Percentiles rank a stretch among this genome's conserved stretches.
phyloP scores from a whole-genome alignment of 192 early-diverging fungal genomes.

The Backusella morwellensis region DNA sequence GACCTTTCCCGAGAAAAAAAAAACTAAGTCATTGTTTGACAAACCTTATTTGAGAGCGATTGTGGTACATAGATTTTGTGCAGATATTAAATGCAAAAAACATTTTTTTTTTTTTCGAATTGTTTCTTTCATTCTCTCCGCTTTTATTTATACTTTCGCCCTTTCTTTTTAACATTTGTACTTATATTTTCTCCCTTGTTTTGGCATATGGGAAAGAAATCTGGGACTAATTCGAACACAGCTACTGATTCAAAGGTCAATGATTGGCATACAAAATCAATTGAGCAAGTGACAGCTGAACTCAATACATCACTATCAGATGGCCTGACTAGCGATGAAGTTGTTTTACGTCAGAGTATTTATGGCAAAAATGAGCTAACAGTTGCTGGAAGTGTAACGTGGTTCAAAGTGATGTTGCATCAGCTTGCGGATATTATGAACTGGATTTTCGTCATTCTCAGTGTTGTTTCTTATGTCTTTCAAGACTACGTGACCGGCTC shows the following conservation, averaged over 20 bases:
- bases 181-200: background rate
- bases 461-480: slow-evolving; percentile 55
- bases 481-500: slow-evolving; percentile 65
- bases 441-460: slow-evolving; percentile 46
- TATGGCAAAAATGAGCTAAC: slow-evolving; percentile 64
- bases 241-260: slow-evolving; percentile 64
- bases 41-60: background rate
- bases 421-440: slow-evolving; percentile 65
- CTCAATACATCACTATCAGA: background rate
- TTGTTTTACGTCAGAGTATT: slow-evolving; percentile 33
- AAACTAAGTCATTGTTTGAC: background rate
- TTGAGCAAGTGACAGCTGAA: background rate
- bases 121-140: background rate
- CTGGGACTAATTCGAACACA: too few relatives aligned
- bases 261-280: slow-evolving; percentile 17
- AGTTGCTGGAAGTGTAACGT: slow-evolving; percentile 55
- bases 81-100: background rate
- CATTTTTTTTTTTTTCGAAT: background rate
- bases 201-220: background rate
- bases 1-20: background rate
- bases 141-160: background rate
- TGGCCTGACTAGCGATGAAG: slow-evolving; percentile 46
- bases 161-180: background rate
- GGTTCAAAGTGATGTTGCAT: slow-evolving; percentile 57
- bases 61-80: background rate